Percentiles rank a stretch among this genome's conserved stretches.
Conservation (phyloP, 331 rosid species). For the Quercus phellos region DNA sequence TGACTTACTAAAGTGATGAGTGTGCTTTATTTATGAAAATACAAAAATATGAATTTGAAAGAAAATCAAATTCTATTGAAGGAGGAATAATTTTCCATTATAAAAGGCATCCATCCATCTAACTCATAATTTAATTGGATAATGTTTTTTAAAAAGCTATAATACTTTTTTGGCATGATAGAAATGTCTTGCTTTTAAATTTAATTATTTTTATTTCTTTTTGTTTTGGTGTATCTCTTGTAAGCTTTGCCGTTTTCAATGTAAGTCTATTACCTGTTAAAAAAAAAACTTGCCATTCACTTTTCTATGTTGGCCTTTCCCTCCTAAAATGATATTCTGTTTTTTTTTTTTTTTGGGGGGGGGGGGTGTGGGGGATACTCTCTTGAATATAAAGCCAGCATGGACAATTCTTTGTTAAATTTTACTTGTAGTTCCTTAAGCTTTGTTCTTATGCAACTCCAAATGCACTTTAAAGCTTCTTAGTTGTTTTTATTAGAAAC, state of each 20-base stretch:
- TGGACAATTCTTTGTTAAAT: neutral
- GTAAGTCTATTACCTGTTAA: neutral
- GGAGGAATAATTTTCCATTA: neutral
- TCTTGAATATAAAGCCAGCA: neutral
- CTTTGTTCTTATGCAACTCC: neutral
- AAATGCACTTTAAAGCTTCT: neutral
- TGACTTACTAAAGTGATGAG: neutral
- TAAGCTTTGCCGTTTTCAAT: neutral
- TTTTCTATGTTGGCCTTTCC: neutral
- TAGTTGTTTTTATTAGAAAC: neutral
- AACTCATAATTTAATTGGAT: neutral
- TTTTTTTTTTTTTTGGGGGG: too few species aligned
- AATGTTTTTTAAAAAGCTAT: neutral
- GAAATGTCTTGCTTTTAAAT: neutral
- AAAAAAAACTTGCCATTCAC: neutral
- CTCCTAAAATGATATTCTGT: too few species aligned
- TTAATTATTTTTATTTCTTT: too few species aligned
- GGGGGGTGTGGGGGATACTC: too few species aligned
- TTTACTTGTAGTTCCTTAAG: neutral
- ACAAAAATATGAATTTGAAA: neutral
- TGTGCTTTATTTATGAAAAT: neutral
- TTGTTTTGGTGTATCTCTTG: neutral
- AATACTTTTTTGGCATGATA: neutral
- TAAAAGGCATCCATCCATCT: neutral
- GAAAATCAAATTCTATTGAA: neutral